Conservation (phyloP, 352 stramenopile genomes). For the Stramenopiles sp. region DNA sequence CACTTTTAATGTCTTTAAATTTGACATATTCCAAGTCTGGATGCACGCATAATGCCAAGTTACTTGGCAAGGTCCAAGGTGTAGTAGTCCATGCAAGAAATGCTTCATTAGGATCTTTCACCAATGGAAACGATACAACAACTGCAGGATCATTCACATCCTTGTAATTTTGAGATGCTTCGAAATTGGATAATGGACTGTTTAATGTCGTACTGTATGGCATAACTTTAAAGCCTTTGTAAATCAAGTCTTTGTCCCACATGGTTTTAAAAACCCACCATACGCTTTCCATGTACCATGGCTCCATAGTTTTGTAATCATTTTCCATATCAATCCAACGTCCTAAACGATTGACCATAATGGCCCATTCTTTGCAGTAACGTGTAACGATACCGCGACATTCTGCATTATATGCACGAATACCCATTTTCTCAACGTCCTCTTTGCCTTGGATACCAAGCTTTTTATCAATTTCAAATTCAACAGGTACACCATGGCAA, state of each 20-base stretch:
- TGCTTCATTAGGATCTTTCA: slow-evolving; percentile 45
- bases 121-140: slow-evolving; percentile 82
- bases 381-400: slow-evolving; percentile 88
- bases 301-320: slow-evolving; percentile 99
- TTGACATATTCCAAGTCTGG: slow-evolving; percentile 88
- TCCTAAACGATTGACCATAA: slow-evolving; percentile 85
- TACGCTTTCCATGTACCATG: slow-evolving; percentile 96
- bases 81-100: slow-evolving; percentile 96
- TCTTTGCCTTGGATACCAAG: slow-evolving; percentile 88
- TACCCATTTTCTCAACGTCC: slow-evolving; percentile 90
- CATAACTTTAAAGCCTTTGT: slow-evolving; percentile 98
- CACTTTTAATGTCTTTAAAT: slow-evolving; percentile 70
- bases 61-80: slow-evolving; percentile 96
- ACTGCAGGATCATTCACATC: slow-evolving; percentile 90
- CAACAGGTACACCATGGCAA: slow-evolving; percentile 94
- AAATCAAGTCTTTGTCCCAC: slow-evolving; percentile 94
- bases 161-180: slow-evolving; percentile 97
- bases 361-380: slow-evolving; percentile 97
- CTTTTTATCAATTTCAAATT: slow-evolving; percentile 99
- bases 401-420: slow-evolving; percentile 80
- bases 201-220: slow-evolving; percentile 91
- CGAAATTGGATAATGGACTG: slow-evolving; percentile 97
- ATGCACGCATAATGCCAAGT: slow-evolving; percentile 94
- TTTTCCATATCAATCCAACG: slow-evolving; percentile 99
- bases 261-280: slow-evolving; percentile 98